phyloP scores from a whole-genome alignment of 176 grass and related monocot genomes.

The Zoysia japonica region DNA sequence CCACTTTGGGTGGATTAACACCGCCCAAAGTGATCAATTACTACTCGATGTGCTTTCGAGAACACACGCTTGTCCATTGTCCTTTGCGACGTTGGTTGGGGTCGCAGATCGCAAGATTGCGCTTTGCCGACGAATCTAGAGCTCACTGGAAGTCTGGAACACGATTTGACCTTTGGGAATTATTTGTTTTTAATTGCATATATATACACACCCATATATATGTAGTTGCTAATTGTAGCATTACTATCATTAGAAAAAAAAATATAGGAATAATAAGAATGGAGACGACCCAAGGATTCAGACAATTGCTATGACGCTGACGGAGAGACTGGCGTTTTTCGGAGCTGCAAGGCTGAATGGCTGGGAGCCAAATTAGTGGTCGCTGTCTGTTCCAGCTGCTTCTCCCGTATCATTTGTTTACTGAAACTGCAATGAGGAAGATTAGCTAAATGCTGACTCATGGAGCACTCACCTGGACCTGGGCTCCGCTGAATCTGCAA shows the following conservation, averaged over 20 bases:
- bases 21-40: not conserved
- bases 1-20: not conserved
- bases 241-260: too few relatives aligned
- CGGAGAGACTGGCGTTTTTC: not conserved
- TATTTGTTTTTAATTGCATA: not conserved
- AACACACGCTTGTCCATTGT: not conserved
- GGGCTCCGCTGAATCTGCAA: not conserved
- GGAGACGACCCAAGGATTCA: not conserved
- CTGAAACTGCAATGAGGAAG: not conserved
- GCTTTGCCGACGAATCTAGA: not conserved
- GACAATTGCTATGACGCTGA: not conserved
- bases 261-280: too few relatives aligned
- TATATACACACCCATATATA: too few relatives aligned
- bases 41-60: not conserved
- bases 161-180: not conserved
- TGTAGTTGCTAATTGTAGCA: too few relatives aligned
- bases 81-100: not conserved
- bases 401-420: not conserved
- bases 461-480: not conserved
- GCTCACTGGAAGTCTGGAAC: not conserved
- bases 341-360: not conserved
- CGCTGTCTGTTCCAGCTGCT: conserved; percentile 11
- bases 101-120: not conserved
- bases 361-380: not conserved
- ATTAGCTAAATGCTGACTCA: not conserved